These are phyloP conservation scores for Pichia cabralensis DNA, from an alignment of 805 yeast species.

Conservation along the genomic window DNA sequence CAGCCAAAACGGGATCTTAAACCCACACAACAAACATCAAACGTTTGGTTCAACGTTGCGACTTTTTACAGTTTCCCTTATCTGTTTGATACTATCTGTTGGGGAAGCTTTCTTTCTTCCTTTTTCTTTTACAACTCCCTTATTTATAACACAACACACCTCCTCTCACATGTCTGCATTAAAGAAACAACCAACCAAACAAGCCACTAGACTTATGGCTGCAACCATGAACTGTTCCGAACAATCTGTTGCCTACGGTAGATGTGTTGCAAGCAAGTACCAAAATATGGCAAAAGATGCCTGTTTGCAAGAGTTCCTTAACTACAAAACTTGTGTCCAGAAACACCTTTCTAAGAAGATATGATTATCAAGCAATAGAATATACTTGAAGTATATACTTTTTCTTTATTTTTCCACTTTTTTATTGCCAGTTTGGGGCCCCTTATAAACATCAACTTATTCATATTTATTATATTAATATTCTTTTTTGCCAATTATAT, in stretches of 20 bases:
- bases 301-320: slow-evolving; percentile 41
- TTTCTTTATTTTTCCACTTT: too few relatives aligned
- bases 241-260: slow-evolving; percentile 36
- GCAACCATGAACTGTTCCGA: slow-evolving; percentile 22
- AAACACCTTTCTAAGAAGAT: slow-evolving; percentile 5
- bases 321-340: slow-evolving; percentile 42
- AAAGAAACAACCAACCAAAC: slow-evolving; percentile 19
- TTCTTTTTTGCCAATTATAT: too few relatives aligned
- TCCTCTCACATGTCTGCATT: neutral
- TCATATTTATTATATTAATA: too few relatives aligned
- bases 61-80: too few relatives aligned
- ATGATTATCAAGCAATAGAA: too few relatives aligned
- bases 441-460: too few relatives aligned
- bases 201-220: slow-evolving; percentile 24
- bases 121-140: neutral
- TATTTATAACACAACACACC: neutral
- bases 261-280: slow-evolving; percentile 42
- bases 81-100: too few relatives aligned
- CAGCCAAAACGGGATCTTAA: too few relatives aligned
- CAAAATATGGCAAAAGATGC: slow-evolving; percentile 40
- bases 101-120: neutral
- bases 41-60: too few relatives aligned
- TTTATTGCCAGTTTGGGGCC: too few relatives aligned
- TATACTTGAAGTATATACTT: too few relatives aligned
- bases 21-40: too few relatives aligned